Evolutionary conservation across 352 stramenopile genomes (phyloP).

Genomic region (Phytopythium vexans): DNA sequence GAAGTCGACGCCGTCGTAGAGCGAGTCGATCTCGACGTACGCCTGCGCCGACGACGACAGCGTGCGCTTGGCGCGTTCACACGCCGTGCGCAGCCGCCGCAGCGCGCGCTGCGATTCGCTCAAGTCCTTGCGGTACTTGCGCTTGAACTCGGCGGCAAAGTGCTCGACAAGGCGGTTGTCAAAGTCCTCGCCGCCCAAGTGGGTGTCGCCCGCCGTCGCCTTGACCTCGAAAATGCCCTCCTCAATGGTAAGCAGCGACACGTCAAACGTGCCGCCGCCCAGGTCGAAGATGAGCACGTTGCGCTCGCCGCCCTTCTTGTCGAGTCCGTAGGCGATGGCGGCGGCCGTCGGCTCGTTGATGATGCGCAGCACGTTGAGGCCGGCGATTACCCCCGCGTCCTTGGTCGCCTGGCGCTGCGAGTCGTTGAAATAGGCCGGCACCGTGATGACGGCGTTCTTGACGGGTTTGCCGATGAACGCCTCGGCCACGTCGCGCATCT

Average conservation of each 20-base stretch:
- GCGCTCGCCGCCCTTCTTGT: conserved; percentile 90
- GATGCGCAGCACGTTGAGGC: conserved; percentile 77
- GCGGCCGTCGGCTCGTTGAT: conserved; percentile 98
- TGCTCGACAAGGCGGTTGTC: conserved; percentile 95
- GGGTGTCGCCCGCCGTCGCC: conserved; percentile 94
- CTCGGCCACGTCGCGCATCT: conserved; percentile 67
- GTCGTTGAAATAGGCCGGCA: conserved; percentile 76
- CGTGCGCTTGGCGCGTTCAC: conserved; percentile 97
- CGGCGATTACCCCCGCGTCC: conserved; percentile 62
- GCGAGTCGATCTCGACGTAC: conserved; percentile 93
- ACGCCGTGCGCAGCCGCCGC: conserved; percentile 94
- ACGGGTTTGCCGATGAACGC: conserved; percentile 60
- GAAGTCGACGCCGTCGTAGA: conserved; percentile 88
- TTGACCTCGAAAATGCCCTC: conserved; percentile 81
- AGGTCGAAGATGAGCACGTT: conserved; percentile 95
- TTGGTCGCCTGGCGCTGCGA: conserved; percentile 72
- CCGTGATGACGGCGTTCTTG: conserved; percentile 61
- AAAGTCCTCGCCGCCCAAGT: conserved; percentile 94
- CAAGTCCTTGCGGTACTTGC: conserved; percentile 89
- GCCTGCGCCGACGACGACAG: conserved; percentile 96
- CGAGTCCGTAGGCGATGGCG: conserved; percentile 93
- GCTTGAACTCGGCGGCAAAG: conserved; percentile 95
- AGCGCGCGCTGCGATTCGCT: conserved; percentile 88
- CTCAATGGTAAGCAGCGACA: conserved; percentile 30
- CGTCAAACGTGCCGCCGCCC: conserved; percentile 93